A percentile compares a stretch with the other conserved stretches of the same genome.
phyloP scores from a whole-genome alignment of 139 green algal species.

The Astrephomene gubernaculifera region DNA sequence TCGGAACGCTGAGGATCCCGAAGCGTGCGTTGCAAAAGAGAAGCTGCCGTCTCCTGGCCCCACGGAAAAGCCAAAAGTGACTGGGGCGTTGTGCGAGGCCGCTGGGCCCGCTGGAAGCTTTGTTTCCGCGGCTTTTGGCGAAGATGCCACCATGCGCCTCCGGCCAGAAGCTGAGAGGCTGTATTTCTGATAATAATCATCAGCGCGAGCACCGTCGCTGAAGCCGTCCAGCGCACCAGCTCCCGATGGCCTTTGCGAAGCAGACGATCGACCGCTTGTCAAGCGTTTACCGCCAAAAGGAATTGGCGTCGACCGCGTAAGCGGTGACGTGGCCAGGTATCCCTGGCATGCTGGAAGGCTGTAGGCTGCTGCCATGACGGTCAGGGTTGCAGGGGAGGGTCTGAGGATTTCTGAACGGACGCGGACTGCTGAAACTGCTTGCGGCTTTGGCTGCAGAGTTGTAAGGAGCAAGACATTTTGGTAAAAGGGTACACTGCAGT shows the following conservation, averaged over 20 bases:
- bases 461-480: neutral
- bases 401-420: neutral
- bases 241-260: neutral
- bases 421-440: neutral
- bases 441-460: neutral
- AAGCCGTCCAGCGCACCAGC: slow-evolving; percentile 5
- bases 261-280: neutral
- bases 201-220: neutral
- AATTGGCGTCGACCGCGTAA: slow-evolving; percentile 32
- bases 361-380: neutral
- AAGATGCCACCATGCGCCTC: neutral
- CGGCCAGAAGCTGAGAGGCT: slow-evolving; percentile 17
- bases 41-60: neutral
- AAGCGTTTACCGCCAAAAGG: slow-evolving; percentile 6
- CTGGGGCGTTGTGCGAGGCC: neutral
- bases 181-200: slow-evolving; percentile 18
- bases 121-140: neutral
- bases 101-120: neutral
- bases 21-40: neutral
- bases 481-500: too few relatives aligned
- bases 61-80: slow-evolving; percentile 23
- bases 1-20: neutral
- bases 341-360: slow-evolving; percentile 8
- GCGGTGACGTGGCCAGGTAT: slow-evolving; percentile 27
- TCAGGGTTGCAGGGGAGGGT: neutral